Percentiles rank a stretch among this genome's conserved stretches.
Evolutionary conservation across 495 filamentous ascomycete species (phyloP).

Genomic region (Antarctomyces pellizariae): DNA sequence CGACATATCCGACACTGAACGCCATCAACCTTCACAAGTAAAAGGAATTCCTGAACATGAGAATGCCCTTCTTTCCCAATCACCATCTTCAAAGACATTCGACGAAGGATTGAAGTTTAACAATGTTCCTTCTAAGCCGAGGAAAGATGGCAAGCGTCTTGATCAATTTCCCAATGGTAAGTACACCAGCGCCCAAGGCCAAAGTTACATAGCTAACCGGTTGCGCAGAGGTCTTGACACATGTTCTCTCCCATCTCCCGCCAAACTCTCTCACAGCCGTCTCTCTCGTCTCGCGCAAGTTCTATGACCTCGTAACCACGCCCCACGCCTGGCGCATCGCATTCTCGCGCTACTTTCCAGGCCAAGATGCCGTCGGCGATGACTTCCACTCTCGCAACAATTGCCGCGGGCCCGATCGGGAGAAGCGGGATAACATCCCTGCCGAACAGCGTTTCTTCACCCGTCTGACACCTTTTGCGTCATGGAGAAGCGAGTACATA

Average conservation of each 20-base stretch:
- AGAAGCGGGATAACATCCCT: constrained; percentile 24
- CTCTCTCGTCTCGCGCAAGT: constrained; percentile 61
- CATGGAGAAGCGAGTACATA: constrained; percentile 87
- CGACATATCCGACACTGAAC: constrained; percentile 9
- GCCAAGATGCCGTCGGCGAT: constrained; percentile 26
- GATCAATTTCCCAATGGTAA: constrained; percentile 63
- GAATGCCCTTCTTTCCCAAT: constrained; percentile 26
- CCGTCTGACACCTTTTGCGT: constrained; percentile 51
- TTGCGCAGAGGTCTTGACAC: constrained; percentile 58
- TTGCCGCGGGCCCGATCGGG: constrained; percentile 13
- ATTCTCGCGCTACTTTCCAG: constrained; percentile 74
- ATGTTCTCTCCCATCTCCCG: constrained; percentile 73
- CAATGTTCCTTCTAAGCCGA: too few relatives aligned
- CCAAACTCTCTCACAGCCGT: constrained; percentile 55
- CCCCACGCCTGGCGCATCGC: constrained; percentile 81
- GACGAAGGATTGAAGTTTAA: constrained; percentile 37
- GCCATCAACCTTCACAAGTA: constrained; percentile 18
- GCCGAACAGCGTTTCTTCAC: constrained; percentile 54
- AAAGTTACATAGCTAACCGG: constrained; percentile 6
- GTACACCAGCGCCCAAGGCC: constrained; percentile 9
- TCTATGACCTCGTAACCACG: constrained; percentile 61
- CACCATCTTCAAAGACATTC: constrained; percentile 20
- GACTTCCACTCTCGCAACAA: constrained; percentile 9
- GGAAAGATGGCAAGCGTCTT: constrained; percentile 27
- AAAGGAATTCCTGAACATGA: constrained; percentile 56